These are phyloP conservation scores for Thelonectria rubi DNA, from an alignment of 2,329 filamentous ascomycete genomes.

Conservation along the genomic window DNA sequence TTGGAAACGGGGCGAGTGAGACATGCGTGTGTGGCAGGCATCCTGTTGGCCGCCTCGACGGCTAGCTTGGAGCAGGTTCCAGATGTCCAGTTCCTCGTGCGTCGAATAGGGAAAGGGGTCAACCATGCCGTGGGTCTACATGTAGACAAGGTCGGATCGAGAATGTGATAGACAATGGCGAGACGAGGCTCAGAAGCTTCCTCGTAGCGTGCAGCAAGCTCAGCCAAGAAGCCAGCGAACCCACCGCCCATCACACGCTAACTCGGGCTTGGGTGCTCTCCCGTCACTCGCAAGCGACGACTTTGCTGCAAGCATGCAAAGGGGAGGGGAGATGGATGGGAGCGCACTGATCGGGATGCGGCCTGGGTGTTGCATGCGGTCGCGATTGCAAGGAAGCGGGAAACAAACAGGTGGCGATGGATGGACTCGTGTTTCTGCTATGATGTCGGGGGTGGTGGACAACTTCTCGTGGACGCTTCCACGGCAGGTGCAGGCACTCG, in stretches of 20 bases:
- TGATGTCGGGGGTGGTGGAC: too few relatives aligned
- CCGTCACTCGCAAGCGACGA: neutral
- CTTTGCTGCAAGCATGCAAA: neutral
- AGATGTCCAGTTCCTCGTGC: too few relatives aligned
- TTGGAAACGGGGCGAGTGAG: conserved; percentile 3
- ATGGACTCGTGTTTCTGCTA: too few relatives aligned
- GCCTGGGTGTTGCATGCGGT: conserved; percentile 2
- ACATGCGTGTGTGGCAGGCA: conserved; percentile 3
- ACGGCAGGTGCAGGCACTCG: too few relatives aligned
- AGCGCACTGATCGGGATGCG: conserved; percentile 21
- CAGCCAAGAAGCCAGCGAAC: too few relatives aligned
- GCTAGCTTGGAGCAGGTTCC: neutral
- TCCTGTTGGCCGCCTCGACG: too few relatives aligned
- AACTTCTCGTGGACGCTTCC: neutral
- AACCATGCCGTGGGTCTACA: too few relatives aligned
- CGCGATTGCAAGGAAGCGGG: neutral
- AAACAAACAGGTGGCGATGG: neutral
- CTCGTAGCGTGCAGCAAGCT: too few relatives aligned
- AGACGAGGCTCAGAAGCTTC: too few relatives aligned
- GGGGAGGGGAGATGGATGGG: neutral
- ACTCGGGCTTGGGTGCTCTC: neutral
- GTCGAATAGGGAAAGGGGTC: too few relatives aligned
- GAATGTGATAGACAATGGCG: too few relatives aligned
- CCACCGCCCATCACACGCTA: neutral
- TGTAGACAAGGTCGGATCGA: too few relatives aligned